phyloP scores from a whole-genome alignment of 345 rosid species.

The Iberis pinnata region DNA sequence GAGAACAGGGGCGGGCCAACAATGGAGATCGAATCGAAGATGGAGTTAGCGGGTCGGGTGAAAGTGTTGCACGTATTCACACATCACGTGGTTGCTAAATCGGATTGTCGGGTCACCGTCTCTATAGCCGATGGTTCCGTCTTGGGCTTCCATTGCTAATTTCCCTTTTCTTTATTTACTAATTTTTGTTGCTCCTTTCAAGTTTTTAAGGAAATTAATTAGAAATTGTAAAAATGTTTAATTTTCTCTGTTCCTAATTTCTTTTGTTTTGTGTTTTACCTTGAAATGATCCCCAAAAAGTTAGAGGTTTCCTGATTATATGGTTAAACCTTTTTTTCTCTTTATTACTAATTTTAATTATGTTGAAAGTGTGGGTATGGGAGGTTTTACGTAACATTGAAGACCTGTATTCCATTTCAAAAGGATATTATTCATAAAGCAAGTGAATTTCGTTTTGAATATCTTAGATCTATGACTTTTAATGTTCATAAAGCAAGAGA shows the following conservation, averaged over 20 bases:
- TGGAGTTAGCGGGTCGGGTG: slow-evolving; percentile 75
- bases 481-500: slow-evolving; percentile 6
- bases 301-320: not conserved
- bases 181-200: not conserved
- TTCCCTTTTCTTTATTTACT: not conserved
- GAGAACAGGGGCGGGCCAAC: slow-evolving; percentile 66
- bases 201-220: slow-evolving; percentile 18
- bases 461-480: slow-evolving; percentile 5
- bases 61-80: slow-evolving; percentile 74
- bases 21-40: slow-evolving; percentile 75
- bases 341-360: not conserved
- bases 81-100: slow-evolving; percentile 62
- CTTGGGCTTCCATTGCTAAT: slow-evolving; percentile 74
- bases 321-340: not conserved
- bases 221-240: slow-evolving; percentile 20
- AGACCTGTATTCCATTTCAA: slow-evolving; percentile 10
- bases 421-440: not conserved
- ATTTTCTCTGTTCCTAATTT: not conserved
- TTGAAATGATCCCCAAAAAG: not conserved
- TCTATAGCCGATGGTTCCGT: slow-evolving; percentile 81
- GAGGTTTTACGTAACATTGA: not conserved
- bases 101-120: slow-evolving; percentile 62
- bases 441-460: slow-evolving; percentile 1
- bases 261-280: not conserved
- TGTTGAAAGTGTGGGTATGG: not conserved